Evolutionary conservation across 768 basidiomycete genomes (phyloP).

Genomic region (Kwoniella mangroviensis): DNA sequence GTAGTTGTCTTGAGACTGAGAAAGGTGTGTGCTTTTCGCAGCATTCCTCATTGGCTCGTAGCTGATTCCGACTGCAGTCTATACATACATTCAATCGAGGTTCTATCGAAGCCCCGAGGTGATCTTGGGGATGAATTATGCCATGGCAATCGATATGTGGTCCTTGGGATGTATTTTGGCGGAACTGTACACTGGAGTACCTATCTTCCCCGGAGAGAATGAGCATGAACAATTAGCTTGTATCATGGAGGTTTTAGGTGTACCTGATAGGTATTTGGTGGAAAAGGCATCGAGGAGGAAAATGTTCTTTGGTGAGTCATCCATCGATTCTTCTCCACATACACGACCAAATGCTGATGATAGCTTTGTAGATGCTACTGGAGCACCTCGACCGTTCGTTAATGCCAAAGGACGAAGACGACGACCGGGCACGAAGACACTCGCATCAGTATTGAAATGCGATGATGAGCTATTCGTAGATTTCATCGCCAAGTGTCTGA

Average conservation of each 20-base stretch:
- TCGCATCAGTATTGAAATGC: conserved; percentile 84
- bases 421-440: conserved; percentile 85
- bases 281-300: conserved; percentile 92
- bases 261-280: conserved; percentile 92
- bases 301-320: conserved; percentile 85
- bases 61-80: conserved; percentile 66
- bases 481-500: conserved; percentile 94
- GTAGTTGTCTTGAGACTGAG: conserved; percentile 96
- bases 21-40: conserved; percentile 70
- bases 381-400: conserved; percentile 88
- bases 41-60: not conserved
- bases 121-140: conserved; percentile 98
- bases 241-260: conserved; percentile 98
- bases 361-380: conserved; percentile 73
- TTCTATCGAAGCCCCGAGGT: conserved; percentile 99
- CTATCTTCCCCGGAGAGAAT: conserved; percentile 98
- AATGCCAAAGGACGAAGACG: conserved; percentile 95
- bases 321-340: not conserved
- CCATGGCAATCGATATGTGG: conserved; percentile 99
- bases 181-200: conserved; percentile 95
- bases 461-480: conserved; percentile 96
- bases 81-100: conserved; percentile 98
- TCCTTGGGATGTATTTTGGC: conserved; percentile 97
- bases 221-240: conserved; percentile 97
- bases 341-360: not conserved